Conservation (phyloP, 805 yeast genomes). For the Saturnispora silvae region DNA sequence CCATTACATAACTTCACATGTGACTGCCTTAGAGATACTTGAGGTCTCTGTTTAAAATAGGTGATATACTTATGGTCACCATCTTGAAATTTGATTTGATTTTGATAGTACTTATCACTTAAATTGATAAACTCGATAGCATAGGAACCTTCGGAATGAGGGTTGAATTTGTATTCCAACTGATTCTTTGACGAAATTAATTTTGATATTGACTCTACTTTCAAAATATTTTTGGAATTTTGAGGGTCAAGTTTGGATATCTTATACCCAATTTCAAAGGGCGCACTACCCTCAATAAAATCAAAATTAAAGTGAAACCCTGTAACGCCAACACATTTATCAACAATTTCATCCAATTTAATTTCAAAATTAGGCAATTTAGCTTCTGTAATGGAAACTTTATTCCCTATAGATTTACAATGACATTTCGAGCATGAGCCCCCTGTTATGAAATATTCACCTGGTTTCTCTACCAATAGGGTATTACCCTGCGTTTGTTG, state of each 20-base stretch:
- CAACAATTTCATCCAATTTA: conserved; percentile 53
- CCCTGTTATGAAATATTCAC: conserved; percentile 47
- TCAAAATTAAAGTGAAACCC: conserved; percentile 66
- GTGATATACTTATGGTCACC: conserved; percentile 49
- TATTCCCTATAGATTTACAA: conserved; percentile 52
- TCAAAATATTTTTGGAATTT: conserved; percentile 16
- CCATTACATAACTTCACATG: conserved; percentile 23
- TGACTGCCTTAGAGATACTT: conserved; percentile 29
- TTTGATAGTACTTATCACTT: conserved; percentile 50
- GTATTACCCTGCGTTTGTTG: conserved; percentile 12
- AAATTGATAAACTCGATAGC: conserved; percentile 58
- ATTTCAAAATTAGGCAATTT: conserved; percentile 33
- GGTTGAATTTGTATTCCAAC: conserved; percentile 52
- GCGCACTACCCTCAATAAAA: conserved; percentile 63
- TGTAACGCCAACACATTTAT: conserved; percentile 85
- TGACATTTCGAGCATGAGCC: conserved; percentile 56
- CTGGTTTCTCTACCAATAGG: conserved; percentile 44
- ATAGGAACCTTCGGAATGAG: conserved; percentile 73
- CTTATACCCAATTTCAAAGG: conserved; percentile 57
- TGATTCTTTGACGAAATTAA: conserved; percentile 25
- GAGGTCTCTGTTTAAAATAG: conserved; percentile 62
- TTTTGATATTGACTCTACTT: conserved; percentile 19
- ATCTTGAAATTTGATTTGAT: conserved; percentile 23
- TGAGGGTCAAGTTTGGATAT: conserved; percentile 43
- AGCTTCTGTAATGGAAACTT: conserved; percentile 36